These are phyloP conservation scores for Tuber indicum DNA, from an alignment of 495 filamentous ascomycete genomes.

Conservation along the genomic window DNA sequence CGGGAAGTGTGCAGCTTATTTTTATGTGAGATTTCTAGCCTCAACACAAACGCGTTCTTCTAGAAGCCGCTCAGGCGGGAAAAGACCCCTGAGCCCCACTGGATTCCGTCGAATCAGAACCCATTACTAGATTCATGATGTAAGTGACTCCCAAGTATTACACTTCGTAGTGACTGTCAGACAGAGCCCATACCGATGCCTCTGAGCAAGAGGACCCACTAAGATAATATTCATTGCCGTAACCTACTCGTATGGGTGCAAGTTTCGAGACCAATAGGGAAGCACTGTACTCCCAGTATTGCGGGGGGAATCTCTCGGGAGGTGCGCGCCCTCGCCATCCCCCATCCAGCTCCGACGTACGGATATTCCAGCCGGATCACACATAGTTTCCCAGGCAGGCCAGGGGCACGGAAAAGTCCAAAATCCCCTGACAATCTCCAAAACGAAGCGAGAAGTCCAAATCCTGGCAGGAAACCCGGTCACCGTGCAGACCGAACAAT, in stretches of 20 bases:
- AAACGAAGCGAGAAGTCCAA: too few relatives aligned
- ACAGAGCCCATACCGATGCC: not conserved
- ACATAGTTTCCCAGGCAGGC: too few relatives aligned
- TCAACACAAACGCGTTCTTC: not conserved
- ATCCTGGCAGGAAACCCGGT: too few relatives aligned
- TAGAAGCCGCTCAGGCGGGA: not conserved
- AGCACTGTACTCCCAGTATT: not conserved
- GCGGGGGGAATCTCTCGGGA: not conserved
- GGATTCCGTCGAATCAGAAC: not conserved
- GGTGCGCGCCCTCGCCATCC: not conserved
- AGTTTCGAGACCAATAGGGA: not conserved
- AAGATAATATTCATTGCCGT: not conserved
- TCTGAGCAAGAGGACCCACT: not conserved
- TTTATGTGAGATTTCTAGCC: not conserved
- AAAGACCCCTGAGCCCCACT: not conserved
- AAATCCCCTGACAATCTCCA: too few relatives aligned
- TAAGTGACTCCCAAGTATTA: not conserved
- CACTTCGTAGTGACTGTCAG: not conserved
- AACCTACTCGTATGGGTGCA: not conserved
- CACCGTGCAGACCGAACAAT: too few relatives aligned
- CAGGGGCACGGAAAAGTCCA: too few relatives aligned
- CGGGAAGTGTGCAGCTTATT: not conserved
- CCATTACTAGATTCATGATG: not conserved
- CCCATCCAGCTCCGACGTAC: not conserved
- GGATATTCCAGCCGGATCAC: too few relatives aligned